A percentile compares a stretch with the other conserved stretches of the same genome.
phyloP scores from a whole-genome alignment of 495 filamentous ascomycete species.

The Lasiosphaeris hirsuta region DNA sequence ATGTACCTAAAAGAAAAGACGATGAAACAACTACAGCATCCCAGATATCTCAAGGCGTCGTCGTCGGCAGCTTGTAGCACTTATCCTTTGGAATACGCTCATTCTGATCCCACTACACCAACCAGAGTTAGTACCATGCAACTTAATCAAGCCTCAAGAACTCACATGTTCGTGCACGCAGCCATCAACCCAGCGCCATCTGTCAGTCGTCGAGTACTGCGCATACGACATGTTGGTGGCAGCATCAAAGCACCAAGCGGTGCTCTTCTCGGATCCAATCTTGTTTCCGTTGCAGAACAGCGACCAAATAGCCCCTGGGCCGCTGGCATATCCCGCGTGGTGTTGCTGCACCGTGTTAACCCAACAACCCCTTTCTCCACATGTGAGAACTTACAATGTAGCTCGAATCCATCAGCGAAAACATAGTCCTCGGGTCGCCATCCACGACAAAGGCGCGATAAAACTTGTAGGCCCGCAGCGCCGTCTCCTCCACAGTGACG shows the following conservation, averaged over 20 bases:
- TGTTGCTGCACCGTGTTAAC: constrained; percentile 37
- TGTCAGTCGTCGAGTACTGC: constrained; percentile 39
- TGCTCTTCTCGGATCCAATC: constrained; percentile 38
- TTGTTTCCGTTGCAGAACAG: constrained; percentile 43
- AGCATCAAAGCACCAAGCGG: constrained; percentile 43
- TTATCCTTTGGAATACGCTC: too few relatives aligned
- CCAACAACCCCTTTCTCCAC: background rate
- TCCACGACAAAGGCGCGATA: constrained; percentile 48
- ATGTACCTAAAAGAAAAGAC: too few relatives aligned
- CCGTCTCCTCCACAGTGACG: constrained; percentile 45
- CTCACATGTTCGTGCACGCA: constrained; percentile 49
- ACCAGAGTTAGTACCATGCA: too few relatives aligned
- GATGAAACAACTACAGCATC: too few relatives aligned
- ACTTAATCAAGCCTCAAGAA: background rate
- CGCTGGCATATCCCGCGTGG: constrained; percentile 38
- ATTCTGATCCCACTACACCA: too few relatives aligned
- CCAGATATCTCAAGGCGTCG: too few relatives aligned
- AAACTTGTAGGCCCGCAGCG: constrained; percentile 44
- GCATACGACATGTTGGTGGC: constrained; percentile 49
- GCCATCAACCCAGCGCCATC: constrained; percentile 46
- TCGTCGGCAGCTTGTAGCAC: too few relatives aligned
- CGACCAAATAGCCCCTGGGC: constrained; percentile 40
- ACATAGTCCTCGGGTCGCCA: constrained; percentile 46
- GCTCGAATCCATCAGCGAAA: constrained; percentile 41
- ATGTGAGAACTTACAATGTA: constrained; percentile 32